phyloP scores from a whole-genome alignment of 176 grass and related monocot species.

The Leersia perrieri region DNA sequence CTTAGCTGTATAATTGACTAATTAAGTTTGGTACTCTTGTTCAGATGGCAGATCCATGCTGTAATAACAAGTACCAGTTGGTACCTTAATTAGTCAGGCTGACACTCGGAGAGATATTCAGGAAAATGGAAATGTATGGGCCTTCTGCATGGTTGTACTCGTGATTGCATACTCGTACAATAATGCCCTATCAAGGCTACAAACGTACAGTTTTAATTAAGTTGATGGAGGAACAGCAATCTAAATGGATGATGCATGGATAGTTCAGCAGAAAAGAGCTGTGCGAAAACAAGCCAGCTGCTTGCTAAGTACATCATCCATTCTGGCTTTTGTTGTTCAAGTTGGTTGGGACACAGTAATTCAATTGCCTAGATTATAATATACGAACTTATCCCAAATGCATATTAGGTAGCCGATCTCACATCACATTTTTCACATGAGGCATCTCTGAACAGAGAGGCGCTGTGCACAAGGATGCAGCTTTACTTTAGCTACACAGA shows the following conservation, averaged over 20 bases:
- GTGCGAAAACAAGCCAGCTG: background rate
- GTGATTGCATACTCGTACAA: background rate
- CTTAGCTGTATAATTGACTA: no score
- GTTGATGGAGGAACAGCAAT: background rate
- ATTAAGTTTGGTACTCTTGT: no score
- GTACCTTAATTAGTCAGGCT: no score
- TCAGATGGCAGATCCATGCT: no score
- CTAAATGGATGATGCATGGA: background rate
- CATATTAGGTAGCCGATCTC: background rate
- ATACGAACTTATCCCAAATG: background rate
- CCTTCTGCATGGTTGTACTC: background rate
- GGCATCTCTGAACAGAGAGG: background rate
- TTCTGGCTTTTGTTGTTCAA: background rate
- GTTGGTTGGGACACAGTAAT: background rate
- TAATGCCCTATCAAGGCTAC: background rate
- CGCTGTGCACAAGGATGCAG: background rate
- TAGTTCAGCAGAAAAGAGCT: background rate
- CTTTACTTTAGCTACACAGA: background rate
- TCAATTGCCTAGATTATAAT: background rate
- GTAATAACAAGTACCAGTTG: no score
- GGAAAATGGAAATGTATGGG: background rate
- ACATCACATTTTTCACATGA: background rate
- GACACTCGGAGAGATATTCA: no score
- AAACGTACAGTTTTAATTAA: background rate
- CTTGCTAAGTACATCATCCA: background rate